Evolutionary conservation across 176 grass and related monocot genomes (phyloP).

Genomic region (Pontederia crassipes): DNA sequence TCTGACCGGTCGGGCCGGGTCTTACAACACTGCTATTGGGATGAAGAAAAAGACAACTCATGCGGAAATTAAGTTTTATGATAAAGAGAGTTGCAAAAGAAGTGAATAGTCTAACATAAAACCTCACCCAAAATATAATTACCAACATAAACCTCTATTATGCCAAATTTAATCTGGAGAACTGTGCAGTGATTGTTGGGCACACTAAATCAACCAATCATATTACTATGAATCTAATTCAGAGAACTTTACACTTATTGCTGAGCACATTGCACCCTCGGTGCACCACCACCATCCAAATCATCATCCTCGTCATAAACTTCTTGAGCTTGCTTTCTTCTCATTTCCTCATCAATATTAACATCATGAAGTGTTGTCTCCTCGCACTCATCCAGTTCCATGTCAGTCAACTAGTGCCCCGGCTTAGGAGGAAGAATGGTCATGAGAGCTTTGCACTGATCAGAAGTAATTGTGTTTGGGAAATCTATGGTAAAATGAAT

Average conservation of each 20-base stretch:
- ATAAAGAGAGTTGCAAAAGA: too few species aligned
- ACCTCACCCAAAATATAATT: too few species aligned
- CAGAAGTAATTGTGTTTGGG: not conserved
- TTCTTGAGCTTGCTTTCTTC: not conserved
- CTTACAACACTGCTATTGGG: too few species aligned
- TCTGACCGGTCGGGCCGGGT: too few species aligned
- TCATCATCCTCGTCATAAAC: constrained; percentile 2
- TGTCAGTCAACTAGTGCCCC: not conserved
- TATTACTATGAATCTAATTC: too few species aligned
- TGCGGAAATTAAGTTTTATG: too few species aligned
- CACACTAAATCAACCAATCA: too few species aligned
- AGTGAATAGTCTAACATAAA: too few species aligned
- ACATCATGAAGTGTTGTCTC: not conserved
- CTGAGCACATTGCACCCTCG: not conserved
- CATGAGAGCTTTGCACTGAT: constrained; percentile 6
- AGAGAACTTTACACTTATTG: not conserved
- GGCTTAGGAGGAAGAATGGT: not conserved
- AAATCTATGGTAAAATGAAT: not conserved
- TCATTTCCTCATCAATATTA: not conserved
- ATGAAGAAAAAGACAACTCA: too few species aligned
- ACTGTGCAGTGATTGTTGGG: too few species aligned
- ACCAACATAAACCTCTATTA: too few species aligned
- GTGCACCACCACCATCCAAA: not conserved
- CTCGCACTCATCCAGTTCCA: constrained; percentile 4
- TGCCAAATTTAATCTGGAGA: too few species aligned